These are phyloP conservation scores for Stephanodiscus minutulus DNA, from an alignment of 108 stramenopile genomes.

Conservation along the genomic window DNA sequence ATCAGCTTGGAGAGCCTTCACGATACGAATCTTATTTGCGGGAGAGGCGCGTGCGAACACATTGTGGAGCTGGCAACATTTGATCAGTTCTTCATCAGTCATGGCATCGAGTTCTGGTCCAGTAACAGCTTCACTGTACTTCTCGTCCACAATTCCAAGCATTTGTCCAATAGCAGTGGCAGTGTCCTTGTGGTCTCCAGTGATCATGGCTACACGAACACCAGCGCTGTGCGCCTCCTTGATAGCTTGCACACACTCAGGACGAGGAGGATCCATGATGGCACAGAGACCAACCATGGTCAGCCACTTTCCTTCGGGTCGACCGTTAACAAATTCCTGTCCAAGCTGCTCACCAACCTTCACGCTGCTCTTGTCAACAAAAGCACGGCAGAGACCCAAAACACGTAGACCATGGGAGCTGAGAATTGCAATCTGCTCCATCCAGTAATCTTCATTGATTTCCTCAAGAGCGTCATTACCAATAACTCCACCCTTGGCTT, in stretches of 20 bases:
- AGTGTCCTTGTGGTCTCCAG: constrained; percentile 94
- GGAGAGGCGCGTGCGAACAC: constrained; percentile 90
- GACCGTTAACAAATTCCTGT: constrained; percentile 71
- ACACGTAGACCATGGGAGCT: constrained; percentile 94
- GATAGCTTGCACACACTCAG: constrained; percentile 87
- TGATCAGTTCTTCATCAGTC: constrained; percentile 63
- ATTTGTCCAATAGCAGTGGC: constrained; percentile 76
- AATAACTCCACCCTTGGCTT: constrained; percentile 61
- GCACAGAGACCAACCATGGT: constrained; percentile 91
- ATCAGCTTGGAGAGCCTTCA: constrained; percentile 88
- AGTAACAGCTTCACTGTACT: constrained; percentile 65
- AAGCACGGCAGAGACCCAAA: constrained; percentile 83
- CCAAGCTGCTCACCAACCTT: constrained; percentile 66
- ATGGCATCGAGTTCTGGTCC: constrained; percentile 83
- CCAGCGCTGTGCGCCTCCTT: constrained; percentile 82
- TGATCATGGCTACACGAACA: constrained; percentile 96
- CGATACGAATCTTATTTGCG: constrained; percentile 89
- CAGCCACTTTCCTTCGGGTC: constrained; percentile 58
- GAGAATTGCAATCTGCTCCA: constrained; percentile 77
- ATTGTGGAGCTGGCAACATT: constrained; percentile 66
- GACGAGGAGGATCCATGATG: constrained; percentile 94
- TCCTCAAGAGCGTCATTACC: constrained; percentile 70
- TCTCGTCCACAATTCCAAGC: constrained; percentile 81
- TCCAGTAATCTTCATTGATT: constrained; percentile 73
- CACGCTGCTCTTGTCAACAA: constrained; percentile 60